Percentiles rank a stretch among this genome's conserved stretches.
These are phyloP conservation scores for Suhomyces faveliae DNA, from an alignment of 805 yeast genomes.

Conservation along the genomic window DNA sequence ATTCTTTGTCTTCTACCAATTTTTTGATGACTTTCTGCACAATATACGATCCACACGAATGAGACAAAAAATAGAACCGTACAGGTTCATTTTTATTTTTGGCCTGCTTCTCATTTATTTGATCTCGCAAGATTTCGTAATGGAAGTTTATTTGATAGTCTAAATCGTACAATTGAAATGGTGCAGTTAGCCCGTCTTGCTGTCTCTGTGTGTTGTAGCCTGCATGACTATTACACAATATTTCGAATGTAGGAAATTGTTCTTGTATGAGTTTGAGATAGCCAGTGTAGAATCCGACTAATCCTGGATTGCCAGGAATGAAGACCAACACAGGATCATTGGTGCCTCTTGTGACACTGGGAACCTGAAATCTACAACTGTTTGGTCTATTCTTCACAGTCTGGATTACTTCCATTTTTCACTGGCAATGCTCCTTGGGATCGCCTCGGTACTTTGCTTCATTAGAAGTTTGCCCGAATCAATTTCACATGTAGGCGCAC, in stretches of 20 bases:
- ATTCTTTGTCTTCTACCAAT: constrained; percentile 21
- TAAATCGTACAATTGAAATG: constrained; percentile 37
- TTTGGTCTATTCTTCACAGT: constrained; percentile 11
- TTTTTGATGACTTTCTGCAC: constrained; percentile 49
- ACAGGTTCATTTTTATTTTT: constrained; percentile 16
- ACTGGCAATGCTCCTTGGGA: not conserved
- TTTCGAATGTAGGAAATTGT: constrained; percentile 45
- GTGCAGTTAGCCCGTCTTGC: not conserved
- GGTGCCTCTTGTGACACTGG: constrained; percentile 2
- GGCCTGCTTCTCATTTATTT: constrained; percentile 16
- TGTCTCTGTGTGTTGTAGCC: constrained; percentile 41
- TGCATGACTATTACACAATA: constrained; percentile 63
- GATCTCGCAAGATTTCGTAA: constrained; percentile 44
- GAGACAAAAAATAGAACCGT: constrained; percentile 55
- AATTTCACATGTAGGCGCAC: not conserved
- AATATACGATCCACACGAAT: constrained; percentile 70
- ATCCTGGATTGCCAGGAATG: constrained; percentile 79
- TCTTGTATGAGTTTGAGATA: constrained; percentile 47
- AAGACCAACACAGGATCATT: constrained; percentile 44
- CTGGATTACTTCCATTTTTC: not conserved
- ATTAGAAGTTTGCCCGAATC: not conserved
- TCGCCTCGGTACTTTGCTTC: not conserved
- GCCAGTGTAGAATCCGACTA: constrained; percentile 60
- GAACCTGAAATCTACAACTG: constrained; percentile 17
- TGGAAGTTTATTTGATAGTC: constrained; percentile 62